Percentiles rank a stretch among this genome's conserved stretches.
Conservation (phyloP, 2,329 filamentous ascomycete species). For the Lachnellula occidentalis region DNA sequence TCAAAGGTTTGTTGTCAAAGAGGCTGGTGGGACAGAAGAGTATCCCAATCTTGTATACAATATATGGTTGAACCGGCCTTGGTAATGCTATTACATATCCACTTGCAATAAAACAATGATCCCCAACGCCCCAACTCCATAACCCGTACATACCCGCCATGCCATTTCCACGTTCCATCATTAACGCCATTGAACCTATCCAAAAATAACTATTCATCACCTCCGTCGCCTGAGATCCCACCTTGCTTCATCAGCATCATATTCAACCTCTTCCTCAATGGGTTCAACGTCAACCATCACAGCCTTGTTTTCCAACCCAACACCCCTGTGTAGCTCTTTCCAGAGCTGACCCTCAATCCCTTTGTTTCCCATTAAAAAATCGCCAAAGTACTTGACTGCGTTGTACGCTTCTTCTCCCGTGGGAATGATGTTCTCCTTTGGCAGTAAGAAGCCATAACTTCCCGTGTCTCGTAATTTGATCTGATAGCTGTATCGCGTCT, state of each 20-base stretch:
- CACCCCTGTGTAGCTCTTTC: conserved; percentile 12
- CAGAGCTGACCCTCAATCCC: conserved; percentile 48
- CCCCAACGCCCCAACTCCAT: background rate
- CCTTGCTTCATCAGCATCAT: conserved; percentile 16
- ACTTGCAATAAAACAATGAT: background rate
- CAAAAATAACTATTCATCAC: background rate
- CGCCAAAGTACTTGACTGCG: conserved; percentile 77
- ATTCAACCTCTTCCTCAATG: conserved; percentile 7
- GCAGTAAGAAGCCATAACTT: conserved; percentile 88
- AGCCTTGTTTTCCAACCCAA: background rate
- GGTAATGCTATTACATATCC: background rate
- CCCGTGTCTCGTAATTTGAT: conserved; percentile 91
- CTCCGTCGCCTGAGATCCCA: conserved; percentile 25
- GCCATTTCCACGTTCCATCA: background rate
- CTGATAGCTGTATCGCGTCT: conserved; percentile 82
- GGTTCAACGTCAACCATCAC: background rate
- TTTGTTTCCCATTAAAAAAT: conserved; percentile 68
- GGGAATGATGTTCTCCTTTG: conserved; percentile 79
- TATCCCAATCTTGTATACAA: background rate
- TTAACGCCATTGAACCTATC: background rate
- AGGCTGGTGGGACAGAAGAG: background rate
- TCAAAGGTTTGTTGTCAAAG: background rate
- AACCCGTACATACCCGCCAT: too few relatives aligned
- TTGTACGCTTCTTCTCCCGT: conserved; percentile 84
- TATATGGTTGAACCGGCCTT: too few relatives aligned